phyloP scores from a whole-genome alignment of 352 stramenopile species.

The Phytophthora multivora region DNA sequence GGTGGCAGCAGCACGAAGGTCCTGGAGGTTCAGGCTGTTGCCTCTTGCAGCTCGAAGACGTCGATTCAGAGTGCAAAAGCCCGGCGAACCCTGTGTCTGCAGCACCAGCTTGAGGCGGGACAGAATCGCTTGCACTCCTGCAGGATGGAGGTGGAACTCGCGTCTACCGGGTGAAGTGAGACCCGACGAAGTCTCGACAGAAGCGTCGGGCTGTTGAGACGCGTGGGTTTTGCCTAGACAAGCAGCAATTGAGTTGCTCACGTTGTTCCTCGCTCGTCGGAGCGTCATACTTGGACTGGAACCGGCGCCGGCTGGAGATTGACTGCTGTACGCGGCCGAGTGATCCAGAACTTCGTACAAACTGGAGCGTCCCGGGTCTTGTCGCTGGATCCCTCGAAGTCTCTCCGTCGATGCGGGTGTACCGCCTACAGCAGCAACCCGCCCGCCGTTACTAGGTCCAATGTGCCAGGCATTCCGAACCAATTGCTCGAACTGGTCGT shows the following conservation, averaged over 20 bases:
- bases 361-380: constrained; percentile 28
- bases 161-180: constrained; percentile 24
- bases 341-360: constrained; percentile 72
- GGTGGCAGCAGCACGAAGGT: constrained; percentile 75
- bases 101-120: constrained; percentile 50
- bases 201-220: constrained; percentile 1
- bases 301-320: constrained; percentile 4
- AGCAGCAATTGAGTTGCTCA: constrained; percentile 53
- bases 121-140: constrained; percentile 67
- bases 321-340: constrained; percentile 26
- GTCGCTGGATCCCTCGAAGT: constrained; percentile 24
- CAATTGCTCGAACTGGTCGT: constrained; percentile 94
- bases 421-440: not conserved
- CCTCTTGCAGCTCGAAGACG: constrained; percentile 29
- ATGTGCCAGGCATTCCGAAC: constrained; percentile 88
- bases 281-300: constrained; percentile 30
- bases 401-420: constrained; percentile 6
- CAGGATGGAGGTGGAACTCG: constrained; percentile 40
- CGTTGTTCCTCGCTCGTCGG: constrained; percentile 49
- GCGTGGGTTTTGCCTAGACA: constrained; percentile 44
- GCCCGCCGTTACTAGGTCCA: constrained; percentile 43
- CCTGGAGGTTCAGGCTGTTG: constrained; percentile 71
- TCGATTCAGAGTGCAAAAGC: constrained; percentile 79
- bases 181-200: constrained; percentile 5
- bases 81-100: constrained; percentile 61